Evolutionary conservation across 208 protist genomes (phyloP), one percentile per base, ranked within the genome.

Genomic region (Naegleria fowleri): DNA sequence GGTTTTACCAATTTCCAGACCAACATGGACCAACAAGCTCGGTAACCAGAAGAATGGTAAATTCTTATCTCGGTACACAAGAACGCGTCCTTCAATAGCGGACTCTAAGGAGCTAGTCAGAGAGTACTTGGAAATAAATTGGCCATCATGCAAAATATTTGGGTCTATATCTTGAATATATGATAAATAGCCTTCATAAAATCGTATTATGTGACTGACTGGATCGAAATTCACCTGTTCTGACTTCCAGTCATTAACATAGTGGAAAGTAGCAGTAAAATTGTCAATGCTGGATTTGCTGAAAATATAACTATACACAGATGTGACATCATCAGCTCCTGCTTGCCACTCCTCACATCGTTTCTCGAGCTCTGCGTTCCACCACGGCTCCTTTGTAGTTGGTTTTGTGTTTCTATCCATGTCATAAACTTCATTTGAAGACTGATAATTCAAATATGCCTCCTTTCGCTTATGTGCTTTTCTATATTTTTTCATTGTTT

Each of bases 301-400:
- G 41, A 87, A 87, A 40, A 87, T 36, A 87, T 52, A 87, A 51
- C 29, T 87, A 87, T 87, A 87, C n/a, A 87, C 41, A 51, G 39
- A 16, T 51, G 83, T 87, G 2, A 87, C 36, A 52, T 87, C 83
- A 87, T 87, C 83, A 52, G 83, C 83, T 52, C 39, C 83, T 22
- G 38, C 29, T 87, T 87, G 83, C 38, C 29, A 87, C 1, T 41
- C 40, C 6, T 87, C 40, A 19, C 33, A 25, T 29, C 25, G 15
- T 19, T 51, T 67, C 22, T 67, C 55, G 2, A 67, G 22, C 22
- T 67, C 55, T 29, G 55, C 19, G 22, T 15, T 67, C 55, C 55
- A 67, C 55, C 55, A 67, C 19, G 55, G 19, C 22, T 67, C 55
- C 13, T 67, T 67, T 67, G 55, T 29, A 19, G 19, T 2, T 4